Base-by-base conservation (phyloP, 2,329 filamentous ascomycete genomes). In the Venturia effusa region DNA sequence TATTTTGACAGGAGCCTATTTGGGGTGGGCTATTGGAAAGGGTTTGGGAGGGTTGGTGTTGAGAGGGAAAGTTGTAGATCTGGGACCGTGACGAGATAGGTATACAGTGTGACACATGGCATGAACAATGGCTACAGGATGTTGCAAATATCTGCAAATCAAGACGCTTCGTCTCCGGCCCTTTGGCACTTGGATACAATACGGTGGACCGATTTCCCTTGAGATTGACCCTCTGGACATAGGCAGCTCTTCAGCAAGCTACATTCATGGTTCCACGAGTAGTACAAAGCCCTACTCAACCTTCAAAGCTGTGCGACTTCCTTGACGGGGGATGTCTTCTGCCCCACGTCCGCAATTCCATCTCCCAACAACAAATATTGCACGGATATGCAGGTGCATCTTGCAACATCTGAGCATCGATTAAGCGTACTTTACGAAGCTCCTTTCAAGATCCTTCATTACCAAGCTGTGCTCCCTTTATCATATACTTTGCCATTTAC, bases 1-100 rank as follows among this genome's bases (percentile, higher is more conserved):
- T 0, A 89, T 99, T 65, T 77, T 97, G 4, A 86, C 84, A 1
- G 94, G 94, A 2, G 81, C 89, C 22, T 97, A 96, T 75, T 76
- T 84, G 6, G 94, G 94, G 0, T 92, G 89, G 74, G 80, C 84
- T 0, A 68, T 90, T 15, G 92, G 92, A 1, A 87, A 88, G 72
- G 70, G 84, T 64, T 67, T 85, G 1, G 79, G 79, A 24, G 59
- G 59, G 7, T 17, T 40, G 27, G 11, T 61, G 2, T 27, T 64
- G n/a, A 61, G 40, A n/a, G 63, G 63, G 22, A 62, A 39, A 19
- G 37, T 63, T 22, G 32, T 64, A 8, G 59, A 97, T 97, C 93
- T 97, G 24, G 1, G 61, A 4, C 61, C 61, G 4, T 63, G 39
- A 43, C n/a, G 37, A 32, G n/a, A n/a, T 5, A 6, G 19, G 6